Base-by-base conservation (phyloP, 2,329 filamentous ascomycete genomes). In the Fonsecaea pedrosoi region DNA sequence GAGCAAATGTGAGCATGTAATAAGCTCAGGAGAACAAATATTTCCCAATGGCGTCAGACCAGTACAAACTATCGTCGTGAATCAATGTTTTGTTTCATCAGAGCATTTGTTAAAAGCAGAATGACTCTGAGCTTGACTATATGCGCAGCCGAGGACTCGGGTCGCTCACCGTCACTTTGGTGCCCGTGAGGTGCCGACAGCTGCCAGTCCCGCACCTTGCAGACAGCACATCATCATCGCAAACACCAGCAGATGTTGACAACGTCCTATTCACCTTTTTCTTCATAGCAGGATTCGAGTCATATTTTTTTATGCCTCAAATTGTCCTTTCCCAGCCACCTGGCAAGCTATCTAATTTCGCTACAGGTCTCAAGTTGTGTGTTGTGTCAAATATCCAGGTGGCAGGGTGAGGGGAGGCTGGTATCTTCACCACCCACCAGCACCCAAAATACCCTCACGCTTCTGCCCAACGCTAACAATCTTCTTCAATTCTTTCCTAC, bases 401-500 rank as follows among this genome's bases (percentile, higher is more conserved):
- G 62, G 62, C 59, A 57, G 64, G 57, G 60, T 42, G 50, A 56
- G n/a, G 18, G 50, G 60, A 55, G 64, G 64, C 53, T 66, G 64
- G 64, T 66, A 66, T 50, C 56, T 59, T 25, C 42, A 54, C 35
- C 54, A 40, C 18, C 54, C 45, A 54, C 59, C 59, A 62, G 45
- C 58, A 40, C 58, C 42, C 53, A 42, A 62, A 64, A 67, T 61
- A 61, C 48, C 56, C 21, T 59, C 55, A 30, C 53, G 32, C 34
- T 55, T 60, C 56, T 61, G 56, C 60, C 65, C 61, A 57, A 67
- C 60, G 37, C 53, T 58, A 38, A 42, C 32, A 42, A 40, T 35
- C 60, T 40, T 64, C 56, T 48, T 63, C 45, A 60, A 56, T 35
- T 57, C 38, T 42, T 64, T 54, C 53, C 25, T 38, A 25, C 21